These are phyloP conservation scores for Trifolium subterraneum DNA, from an alignment of 306 rosid species.

Conservation along the genomic window DNA sequence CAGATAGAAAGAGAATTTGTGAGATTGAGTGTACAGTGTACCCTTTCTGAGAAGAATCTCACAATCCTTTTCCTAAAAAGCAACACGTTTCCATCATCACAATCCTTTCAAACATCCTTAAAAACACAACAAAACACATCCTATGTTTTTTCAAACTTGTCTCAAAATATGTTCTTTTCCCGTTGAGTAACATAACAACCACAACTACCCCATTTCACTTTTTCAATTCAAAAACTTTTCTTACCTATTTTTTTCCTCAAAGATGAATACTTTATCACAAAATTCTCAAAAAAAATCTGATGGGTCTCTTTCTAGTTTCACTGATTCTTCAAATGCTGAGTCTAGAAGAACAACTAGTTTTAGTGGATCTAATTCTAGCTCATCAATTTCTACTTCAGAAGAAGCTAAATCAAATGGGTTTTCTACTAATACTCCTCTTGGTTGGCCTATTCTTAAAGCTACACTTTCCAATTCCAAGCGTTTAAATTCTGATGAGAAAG, in stretches of 20 bases:
- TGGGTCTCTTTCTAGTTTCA: conserved; percentile 50
- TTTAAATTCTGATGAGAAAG: conserved; percentile 54
- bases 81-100: conserved; percentile 1
- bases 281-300: conserved; percentile 46
- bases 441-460: conserved; percentile 95
- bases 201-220: conserved; percentile 53
- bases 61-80: conserved; percentile 6
- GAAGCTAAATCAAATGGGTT: conserved; percentile 59
- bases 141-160: conserved; percentile 30
- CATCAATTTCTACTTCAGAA: conserved; percentile 53
- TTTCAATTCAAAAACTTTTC: conserved; percentile 42
- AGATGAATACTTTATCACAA: conserved; percentile 69
- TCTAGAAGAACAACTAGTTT: conserved; percentile 66
- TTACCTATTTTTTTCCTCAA: conserved; percentile 23
- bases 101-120: conserved; percentile 25
- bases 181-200: conserved; percentile 34
- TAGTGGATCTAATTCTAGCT: conserved; percentile 63
- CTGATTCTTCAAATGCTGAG: conserved; percentile 68
- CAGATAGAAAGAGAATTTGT: background rate
- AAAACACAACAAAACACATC: conserved; percentile 29
- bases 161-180: conserved; percentile 11
- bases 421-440: conserved; percentile 73
- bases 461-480: conserved; percentile 55
- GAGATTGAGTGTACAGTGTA: background rate
- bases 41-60: background rate